Evolutionary conservation across 495 filamentous ascomycete species (phyloP).

Genomic region (Terfezia boudieri): DNA sequence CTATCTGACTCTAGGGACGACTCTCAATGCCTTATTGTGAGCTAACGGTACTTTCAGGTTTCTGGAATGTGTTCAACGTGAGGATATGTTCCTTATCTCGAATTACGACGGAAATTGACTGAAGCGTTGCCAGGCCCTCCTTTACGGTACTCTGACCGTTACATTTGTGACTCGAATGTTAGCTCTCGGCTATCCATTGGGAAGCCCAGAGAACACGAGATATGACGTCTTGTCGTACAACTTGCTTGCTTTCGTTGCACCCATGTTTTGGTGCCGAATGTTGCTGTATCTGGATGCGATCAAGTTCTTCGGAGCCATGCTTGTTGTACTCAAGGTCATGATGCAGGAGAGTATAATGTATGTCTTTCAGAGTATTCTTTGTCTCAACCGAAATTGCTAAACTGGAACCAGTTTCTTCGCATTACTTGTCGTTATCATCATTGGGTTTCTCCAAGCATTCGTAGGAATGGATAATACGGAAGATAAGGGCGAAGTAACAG

Average conservation of each 20-base stretch:
- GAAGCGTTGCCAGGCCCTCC: not conserved
- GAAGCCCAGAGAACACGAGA: constrained; percentile 29
- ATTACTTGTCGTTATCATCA: constrained; percentile 60
- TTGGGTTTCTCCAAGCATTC: constrained; percentile 88
- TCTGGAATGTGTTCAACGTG: constrained; percentile 89
- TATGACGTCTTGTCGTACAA: constrained; percentile 76
- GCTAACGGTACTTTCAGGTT: constrained; percentile 17
- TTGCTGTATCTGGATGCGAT: constrained; percentile 83
- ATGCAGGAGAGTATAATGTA: constrained; percentile 88
- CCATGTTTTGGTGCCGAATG: constrained; percentile 92
- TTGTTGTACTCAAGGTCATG: constrained; percentile 94
- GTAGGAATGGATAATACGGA: constrained; percentile 80
- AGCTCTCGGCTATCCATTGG: constrained; percentile 40
- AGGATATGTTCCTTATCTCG: constrained; percentile 24
- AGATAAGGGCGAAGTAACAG: constrained; percentile 33
- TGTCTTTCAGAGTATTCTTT: not conserved
- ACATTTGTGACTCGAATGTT: constrained; percentile 49
- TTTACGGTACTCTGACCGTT: constrained; percentile 47
- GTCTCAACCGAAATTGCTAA: not conserved
- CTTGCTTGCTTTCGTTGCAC: constrained; percentile 71
- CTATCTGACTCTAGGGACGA: no score
- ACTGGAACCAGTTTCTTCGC: constrained; percentile 46
- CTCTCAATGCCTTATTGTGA: no score
- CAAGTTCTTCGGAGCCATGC: constrained; percentile 93
- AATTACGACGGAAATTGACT: not conserved